These are phyloP conservation scores for Cladochytrium replicatum DNA, from an alignment of 192 early-diverging fungal species.

Conservation along the genomic window DNA sequence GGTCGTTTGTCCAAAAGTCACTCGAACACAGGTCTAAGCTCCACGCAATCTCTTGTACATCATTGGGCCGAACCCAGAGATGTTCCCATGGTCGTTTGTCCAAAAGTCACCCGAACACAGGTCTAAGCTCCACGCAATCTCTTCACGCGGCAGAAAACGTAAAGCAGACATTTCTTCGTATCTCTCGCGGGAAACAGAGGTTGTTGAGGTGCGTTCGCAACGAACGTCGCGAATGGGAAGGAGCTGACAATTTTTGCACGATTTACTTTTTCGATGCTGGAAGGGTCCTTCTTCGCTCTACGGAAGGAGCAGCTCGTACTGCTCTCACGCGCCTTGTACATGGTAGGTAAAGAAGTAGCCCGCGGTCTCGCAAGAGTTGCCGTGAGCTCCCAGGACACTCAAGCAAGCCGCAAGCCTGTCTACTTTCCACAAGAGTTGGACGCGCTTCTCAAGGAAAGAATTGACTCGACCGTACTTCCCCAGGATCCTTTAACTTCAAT, in stretches of 20 bases:
- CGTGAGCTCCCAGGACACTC: slow-evolving; percentile 73
- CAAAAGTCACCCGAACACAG: slow-evolving; percentile 52
- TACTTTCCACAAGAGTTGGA: slow-evolving; percentile 63
- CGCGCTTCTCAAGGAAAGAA: slow-evolving; percentile 78
- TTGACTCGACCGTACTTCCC: slow-evolving; percentile 93
- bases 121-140: slow-evolving; percentile 71
- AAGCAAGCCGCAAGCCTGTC: slow-evolving; percentile 66
- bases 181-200: slow-evolving; percentile 52
- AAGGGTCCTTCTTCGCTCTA: slow-evolving; percentile 14
- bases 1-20: slow-evolving; percentile 54
- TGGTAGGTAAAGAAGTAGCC: slow-evolving; percentile 79
- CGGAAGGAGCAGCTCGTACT: slow-evolving; percentile 49
- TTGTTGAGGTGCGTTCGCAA: slow-evolving; percentile 56
- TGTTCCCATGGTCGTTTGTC: slow-evolving; percentile 49
- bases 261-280: slow-evolving; percentile 9
- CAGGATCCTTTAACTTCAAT: slow-evolving; percentile 68
- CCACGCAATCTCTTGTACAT: slow-evolving; percentile 74
- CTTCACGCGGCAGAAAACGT: slow-evolving; percentile 70
- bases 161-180: slow-evolving; percentile 56
- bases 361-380: slow-evolving; percentile 85
- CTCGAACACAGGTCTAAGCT: slow-evolving; percentile 63
- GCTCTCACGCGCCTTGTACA: slow-evolving; percentile 64
- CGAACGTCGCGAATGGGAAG: slow-evolving; percentile 83
- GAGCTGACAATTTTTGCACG: slow-evolving; percentile 27
- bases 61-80: slow-evolving; percentile 41